Evolutionary conservation across 768 basidiomycete species (phyloP), one percentile per base, ranked within the genome.

Genomic region (Boletus rubroflammeus): DNA sequence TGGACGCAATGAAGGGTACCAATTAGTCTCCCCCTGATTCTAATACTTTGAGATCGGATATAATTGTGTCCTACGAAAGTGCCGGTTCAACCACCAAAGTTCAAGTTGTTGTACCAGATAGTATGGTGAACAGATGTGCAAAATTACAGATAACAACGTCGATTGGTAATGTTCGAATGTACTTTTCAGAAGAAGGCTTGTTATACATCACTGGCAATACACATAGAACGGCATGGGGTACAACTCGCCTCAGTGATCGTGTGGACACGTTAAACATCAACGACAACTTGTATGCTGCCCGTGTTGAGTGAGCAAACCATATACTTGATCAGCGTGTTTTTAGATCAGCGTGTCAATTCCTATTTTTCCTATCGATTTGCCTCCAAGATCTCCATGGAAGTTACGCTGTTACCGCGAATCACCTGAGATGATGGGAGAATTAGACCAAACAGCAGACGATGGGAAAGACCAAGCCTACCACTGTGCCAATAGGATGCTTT

Each of bases 371-470:
- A 69, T 58, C 81, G 78, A 23, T 78, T 79, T 25, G 84, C 77
- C 70, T 92, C 90, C 50, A 91, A 67, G 21, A 82, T 88, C 72
- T 98, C 95, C 89, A 97, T 95, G 54, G 91, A 93, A 50, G 93
- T 93, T 42, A 98, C 93, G 55, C 91, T 95, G 76, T 96, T 98
- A 46, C 95, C 95, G 39, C 95, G 90, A 65, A 98, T 90, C 61
- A 98, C 93, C 95, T 98, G 72, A 10, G 58, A 49, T 25, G 51
- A 47, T 36, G 28, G 53, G 25, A 53, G 25, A 17, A 40, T 55
- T 38, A 50, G 52, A 59, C 43, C 11, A 44, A 51, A 41, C 44
- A 7, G 6, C 36, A 25, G 32, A 29, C 38, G 26, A 40, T 31
- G 17, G 2, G 13, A 21, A n/a, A 17, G 26, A 52, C 43, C 38